Evolutionary conservation across 2,329 filamentous ascomycete species (phyloP).

Genomic region (Emmonsia crescens): DNA sequence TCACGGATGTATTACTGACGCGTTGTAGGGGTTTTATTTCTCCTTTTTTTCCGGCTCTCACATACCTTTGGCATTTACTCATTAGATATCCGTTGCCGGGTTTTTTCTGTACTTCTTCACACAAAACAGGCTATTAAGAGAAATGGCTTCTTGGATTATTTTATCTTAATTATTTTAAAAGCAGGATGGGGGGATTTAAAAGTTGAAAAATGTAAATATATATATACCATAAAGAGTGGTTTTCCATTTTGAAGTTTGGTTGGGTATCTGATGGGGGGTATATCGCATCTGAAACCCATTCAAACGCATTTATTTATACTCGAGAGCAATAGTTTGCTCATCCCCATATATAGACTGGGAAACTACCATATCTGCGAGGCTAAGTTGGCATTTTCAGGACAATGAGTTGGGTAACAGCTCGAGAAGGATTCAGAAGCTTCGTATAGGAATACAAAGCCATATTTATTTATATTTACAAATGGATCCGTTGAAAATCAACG

Average conservation of each 20-base stretch:
- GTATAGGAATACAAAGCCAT: too few species aligned
- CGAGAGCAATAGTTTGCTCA: too few species aligned
- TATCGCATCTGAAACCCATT: too few species aligned
- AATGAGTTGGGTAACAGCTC: too few species aligned
- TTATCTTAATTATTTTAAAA: neutral
- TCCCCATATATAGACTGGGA: neutral
- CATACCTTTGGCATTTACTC: neutral
- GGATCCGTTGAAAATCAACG: neutral
- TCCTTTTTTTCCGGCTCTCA: neutral
- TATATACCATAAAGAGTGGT: neutral
- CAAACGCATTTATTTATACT: neutral
- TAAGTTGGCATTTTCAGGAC: too few species aligned
- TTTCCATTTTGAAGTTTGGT: neutral
- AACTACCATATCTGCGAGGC: too few species aligned
- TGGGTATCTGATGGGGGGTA: too few species aligned
- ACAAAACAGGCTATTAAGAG: neutral
- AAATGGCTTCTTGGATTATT: neutral
- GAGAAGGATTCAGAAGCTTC: too few species aligned
- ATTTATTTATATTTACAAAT: too few species aligned
- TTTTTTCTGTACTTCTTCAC: neutral
- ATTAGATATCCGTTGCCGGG: neutral
- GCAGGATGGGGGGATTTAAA: neutral
- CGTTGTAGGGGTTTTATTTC: constrained; percentile 5
- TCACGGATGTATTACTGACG: constrained; percentile 39
- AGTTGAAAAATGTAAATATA: neutral